Evolutionary conservation across 2,329 filamentous ascomycete species (phyloP), one percentile per base, ranked within the genome.

Genomic region (Botrytis medusae): DNA sequence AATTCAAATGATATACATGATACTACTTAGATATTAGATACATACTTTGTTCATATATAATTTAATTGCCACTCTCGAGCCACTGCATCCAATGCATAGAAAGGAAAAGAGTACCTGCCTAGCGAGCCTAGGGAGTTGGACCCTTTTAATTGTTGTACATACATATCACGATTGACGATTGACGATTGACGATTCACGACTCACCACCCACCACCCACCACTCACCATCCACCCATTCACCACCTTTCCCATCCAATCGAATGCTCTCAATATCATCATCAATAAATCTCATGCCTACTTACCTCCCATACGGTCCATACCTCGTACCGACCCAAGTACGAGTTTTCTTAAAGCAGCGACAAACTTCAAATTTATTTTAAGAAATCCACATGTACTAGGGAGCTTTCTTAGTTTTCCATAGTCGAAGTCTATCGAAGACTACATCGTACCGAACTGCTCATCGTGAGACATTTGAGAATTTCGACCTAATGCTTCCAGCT

Each of bases 291-390:
- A 25, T 61, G 8, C 12, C 34, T 57, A 37, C 37, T 8, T 48
- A 48, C 22, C 46, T 22, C n/a, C n/a, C n/a, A n/a, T 25, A 25
- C 8, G 9, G 46, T 25, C 22, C 46, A 25, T 25, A 48, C 22
- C 48, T 51, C 48, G 48, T n/a, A 14, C 48, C 22, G 2, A 25
- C 25, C 48, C 48, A 40, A 25, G 37, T 40, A 42, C 60, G 25
- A 62, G 12, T 2, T 4, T 62, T 62, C 22, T 44, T 29, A 63
- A 37, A 63, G 44, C 37, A 63, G 61, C 61, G 14, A 40, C 60
- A 62, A 14, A 29, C 34, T 40, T 29, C 4, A 54, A 8, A 20
- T 40, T 54, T 68, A 68, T 68, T 68, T 68, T 54, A 68, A 68
- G 64, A 54, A 68, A n/a, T 18, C 22, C 18, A 40, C 46, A 57